Evolutionary conservation across 2,329 filamentous ascomycete species (phyloP), one percentile per base, ranked within the genome.

Genomic region (Epichloe sibirici): DNA sequence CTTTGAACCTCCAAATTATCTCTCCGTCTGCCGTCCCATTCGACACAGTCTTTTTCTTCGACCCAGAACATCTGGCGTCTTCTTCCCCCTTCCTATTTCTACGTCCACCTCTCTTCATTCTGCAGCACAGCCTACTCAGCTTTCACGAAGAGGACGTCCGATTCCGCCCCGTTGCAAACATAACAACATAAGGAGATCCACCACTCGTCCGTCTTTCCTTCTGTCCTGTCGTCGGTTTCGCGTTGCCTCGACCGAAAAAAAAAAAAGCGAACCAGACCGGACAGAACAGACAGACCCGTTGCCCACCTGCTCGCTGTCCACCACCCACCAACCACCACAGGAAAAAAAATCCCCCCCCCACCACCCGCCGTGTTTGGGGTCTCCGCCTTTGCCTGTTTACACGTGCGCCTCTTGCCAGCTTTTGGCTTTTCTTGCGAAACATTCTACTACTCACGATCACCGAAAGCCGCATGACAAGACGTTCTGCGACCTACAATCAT

Each of bases 401-500:
- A 53, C 51, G 51, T 55, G 51, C 54, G 42, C 44, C 53, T 48
- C 28, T 45, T 37, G 48, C 48, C 48, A 49, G 25, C 45, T 48
- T 51, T 34, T 51, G 53, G 45, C 45, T 43, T 46, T 46, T 25
- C 45, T 35, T 48, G 35, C 51, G 45, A 55, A 53, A 51, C 51
- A 49, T 37, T 21, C 45, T 42, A 17, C 38, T 46, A 25, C 46
- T 11, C 45, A 50, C 37, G 51, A 57, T 59, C 58, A 61, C 61
- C 57, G 57, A 56, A 59, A 61, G 57, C 64, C 66, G 67, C 65
- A 70, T 70, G 68, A 67, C 65, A 64, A 67, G 57, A 61, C 62
- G 58, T 55, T 56, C 57, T 52, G 56, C 60, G 59, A 62, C 64
- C 66, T 65, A 63, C 67, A 69, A 76, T 66, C 71, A 89, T 81